A percentile compares a stretch with the other conserved stretches of the same genome.
phyloP scores from a whole-genome alignment of 208 protist genomes.

The Trypanosomatidae sp. region DNA sequence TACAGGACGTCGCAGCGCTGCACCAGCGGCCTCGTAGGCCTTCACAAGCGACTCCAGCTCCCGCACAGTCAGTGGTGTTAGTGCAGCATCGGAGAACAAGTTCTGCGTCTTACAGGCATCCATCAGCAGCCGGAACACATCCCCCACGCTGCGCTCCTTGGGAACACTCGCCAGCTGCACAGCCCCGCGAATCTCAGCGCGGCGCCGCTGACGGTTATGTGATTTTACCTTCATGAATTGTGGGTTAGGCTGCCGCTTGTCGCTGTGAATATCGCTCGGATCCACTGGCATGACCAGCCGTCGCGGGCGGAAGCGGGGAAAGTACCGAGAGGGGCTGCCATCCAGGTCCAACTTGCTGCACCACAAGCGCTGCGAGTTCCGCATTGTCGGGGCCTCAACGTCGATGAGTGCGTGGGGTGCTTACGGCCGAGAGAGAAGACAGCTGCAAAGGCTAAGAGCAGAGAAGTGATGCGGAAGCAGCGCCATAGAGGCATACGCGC shows the following conservation, averaged over 20 bases:
- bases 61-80: slow-evolving; percentile 19
- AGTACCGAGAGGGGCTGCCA: slow-evolving; percentile 58
- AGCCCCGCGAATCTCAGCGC: slow-evolving; percentile 50
- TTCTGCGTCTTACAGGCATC: slow-evolving; percentile 45
- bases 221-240: slow-evolving; percentile 45
- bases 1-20: not conserved
- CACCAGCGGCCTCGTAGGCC: not conserved
- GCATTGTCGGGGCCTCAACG: slow-evolving; percentile 10
- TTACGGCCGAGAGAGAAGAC: not conserved
- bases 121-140: slow-evolving; percentile 77
- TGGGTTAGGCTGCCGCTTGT: slow-evolving; percentile 50
- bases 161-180: slow-evolving; percentile 68
- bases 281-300: slow-evolving; percentile 90
- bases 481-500: too few relatives aligned
- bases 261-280: slow-evolving; percentile 59
- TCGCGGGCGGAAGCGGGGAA: slow-evolving; percentile 78
- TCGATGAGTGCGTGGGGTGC: not conserved
- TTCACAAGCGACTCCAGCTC: slow-evolving; percentile 16
- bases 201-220: slow-evolving; percentile 35
- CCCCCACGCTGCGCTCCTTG: slow-evolving; percentile 77
- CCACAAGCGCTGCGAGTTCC: slow-evolving; percentile 16
- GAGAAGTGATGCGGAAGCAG: not conserved
- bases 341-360: slow-evolving; percentile 47
- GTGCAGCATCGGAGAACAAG: slow-evolving; percentile 20
- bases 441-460: not conserved